Conservation (phyloP, 2,329 filamentous ascomycete species). For the Lachnellula willkommii region DNA sequence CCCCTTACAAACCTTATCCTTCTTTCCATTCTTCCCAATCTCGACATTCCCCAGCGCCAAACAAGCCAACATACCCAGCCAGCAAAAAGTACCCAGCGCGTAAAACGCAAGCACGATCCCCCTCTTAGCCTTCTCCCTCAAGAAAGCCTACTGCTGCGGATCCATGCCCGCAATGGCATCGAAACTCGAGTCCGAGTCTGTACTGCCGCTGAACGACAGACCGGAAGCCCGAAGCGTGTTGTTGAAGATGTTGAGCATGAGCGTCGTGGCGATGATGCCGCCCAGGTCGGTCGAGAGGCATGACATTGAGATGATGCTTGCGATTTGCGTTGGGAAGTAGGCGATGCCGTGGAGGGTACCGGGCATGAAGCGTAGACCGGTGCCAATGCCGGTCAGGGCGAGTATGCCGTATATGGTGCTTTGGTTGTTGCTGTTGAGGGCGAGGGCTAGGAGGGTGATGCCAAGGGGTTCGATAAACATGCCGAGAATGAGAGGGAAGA, state of each 20-base stretch:
- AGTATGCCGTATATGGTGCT: constrained; percentile 60
- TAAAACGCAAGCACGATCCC: constrained; percentile 64
- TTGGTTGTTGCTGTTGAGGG: constrained; percentile 44
- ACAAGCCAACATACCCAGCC: constrained; percentile 40
- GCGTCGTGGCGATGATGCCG: constrained; percentile 58
- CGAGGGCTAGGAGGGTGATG: constrained; percentile 52
- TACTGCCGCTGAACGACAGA: constrained; percentile 19
- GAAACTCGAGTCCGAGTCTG: constrained; percentile 32
- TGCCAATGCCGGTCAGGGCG: constrained; percentile 57
- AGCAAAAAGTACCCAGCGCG: constrained; percentile 55
- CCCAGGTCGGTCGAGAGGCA: constrained; percentile 57
- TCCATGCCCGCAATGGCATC: constrained; percentile 34
- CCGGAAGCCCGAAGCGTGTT: constrained; percentile 38
- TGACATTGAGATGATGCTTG: constrained; percentile 55
- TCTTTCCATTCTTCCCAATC: constrained; percentile 26
- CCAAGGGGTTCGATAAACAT: constrained; percentile 53
- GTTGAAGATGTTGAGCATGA: constrained; percentile 66
- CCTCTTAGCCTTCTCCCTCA: constrained; percentile 42
- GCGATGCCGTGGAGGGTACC: constrained; percentile 55
- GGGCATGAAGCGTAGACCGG: constrained; percentile 61
- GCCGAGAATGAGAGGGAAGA: constrained; percentile 52
- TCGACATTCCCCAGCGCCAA: constrained; percentile 44
- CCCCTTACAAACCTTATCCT: constrained; percentile 14
- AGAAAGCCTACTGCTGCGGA: constrained; percentile 30
- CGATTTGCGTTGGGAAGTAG: constrained; percentile 52